These are phyloP conservation scores for Pichia insulana DNA, from an alignment of 805 yeast species.

Conservation along the genomic window DNA sequence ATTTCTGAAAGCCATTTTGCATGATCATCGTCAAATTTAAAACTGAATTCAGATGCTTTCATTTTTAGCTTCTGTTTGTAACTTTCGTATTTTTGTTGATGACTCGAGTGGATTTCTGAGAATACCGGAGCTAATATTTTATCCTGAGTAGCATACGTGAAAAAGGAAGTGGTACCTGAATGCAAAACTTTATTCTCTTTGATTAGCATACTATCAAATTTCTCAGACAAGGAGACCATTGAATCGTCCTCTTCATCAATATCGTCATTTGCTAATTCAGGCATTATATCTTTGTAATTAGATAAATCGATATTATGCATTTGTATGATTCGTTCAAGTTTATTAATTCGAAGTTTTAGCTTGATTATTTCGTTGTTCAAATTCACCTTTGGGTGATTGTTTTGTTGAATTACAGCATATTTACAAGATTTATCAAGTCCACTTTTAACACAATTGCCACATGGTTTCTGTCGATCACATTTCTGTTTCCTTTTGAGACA, in stretches of 20 bases:
- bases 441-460: conserved; percentile 31
- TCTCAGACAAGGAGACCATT: conserved; percentile 29
- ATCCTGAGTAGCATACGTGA: conserved; percentile 33
- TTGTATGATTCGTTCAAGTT: conserved; percentile 28
- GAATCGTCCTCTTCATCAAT: conserved; percentile 26
- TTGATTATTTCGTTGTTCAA: conserved; percentile 33
- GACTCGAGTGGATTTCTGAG: conserved; percentile 25
- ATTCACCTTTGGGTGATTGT: conserved; percentile 21
- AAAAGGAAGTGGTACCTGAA: conserved; percentile 36
- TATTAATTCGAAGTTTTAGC: conserved; percentile 32
- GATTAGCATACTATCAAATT: conserved; percentile 33
- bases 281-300: conserved; percentile 16
- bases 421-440: conserved; percentile 31
- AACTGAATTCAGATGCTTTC: conserved; percentile 12
- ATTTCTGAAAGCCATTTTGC: conserved; percentile 54
- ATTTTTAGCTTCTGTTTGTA: conserved; percentile 17
- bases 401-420: conserved; percentile 31
- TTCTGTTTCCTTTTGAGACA: conserved; percentile 34
- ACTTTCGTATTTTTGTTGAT: conserved; percentile 20
- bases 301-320: conserved; percentile 23
- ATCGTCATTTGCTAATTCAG: conserved; percentile 7
- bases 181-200: conserved; percentile 37
- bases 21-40: conserved; percentile 45
- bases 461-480: conserved; percentile 33
- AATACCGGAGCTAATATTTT: conserved; percentile 25